Evolutionary conservation across 495 filamentous ascomycete genomes (phyloP).

Genomic region (Melanomma pulvis-pyrius): DNA sequence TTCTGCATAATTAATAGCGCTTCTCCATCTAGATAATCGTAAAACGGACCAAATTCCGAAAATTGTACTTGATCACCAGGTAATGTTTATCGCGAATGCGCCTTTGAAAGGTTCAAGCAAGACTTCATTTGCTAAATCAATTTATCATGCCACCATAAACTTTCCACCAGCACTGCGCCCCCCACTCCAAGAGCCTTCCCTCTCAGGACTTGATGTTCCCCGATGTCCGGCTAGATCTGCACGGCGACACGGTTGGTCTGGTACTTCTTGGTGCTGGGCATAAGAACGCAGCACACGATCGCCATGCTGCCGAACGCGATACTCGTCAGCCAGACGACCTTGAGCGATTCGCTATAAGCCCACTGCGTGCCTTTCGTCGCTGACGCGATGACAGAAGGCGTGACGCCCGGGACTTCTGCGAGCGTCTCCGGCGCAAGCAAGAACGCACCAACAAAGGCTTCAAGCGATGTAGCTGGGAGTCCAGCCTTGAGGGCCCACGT

Average conservation of each 20-base stretch:
- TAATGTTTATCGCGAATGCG: too few relatives aligned
- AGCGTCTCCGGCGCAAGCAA: constrained; percentile 29
- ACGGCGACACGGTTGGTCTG: constrained; percentile 37
- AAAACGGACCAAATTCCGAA: too few relatives aligned
- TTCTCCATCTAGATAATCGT: too few relatives aligned
- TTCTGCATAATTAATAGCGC: too few relatives aligned
- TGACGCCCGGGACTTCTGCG: constrained; percentile 33
- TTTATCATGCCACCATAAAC: not conserved
- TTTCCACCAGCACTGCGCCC: not conserved
- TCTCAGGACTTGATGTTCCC: not conserved
- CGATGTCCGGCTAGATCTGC: constrained; percentile 9
- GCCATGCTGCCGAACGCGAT: constrained; percentile 35
- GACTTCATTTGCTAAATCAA: too few relatives aligned
- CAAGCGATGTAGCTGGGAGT: constrained; percentile 28
- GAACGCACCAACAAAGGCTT: constrained; percentile 38
- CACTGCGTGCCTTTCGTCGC: constrained; percentile 37
- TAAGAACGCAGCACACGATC: constrained; percentile 25
- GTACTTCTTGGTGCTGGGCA: constrained; percentile 37
- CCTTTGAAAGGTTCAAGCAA: too few relatives aligned
- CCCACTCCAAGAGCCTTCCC: too few relatives aligned
- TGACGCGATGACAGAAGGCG: constrained; percentile 23
- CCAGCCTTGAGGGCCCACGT: constrained; percentile 37
- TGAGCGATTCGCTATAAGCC: constrained; percentile 39
- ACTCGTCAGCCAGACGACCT: constrained; percentile 38
- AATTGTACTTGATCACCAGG: too few relatives aligned